Base-by-base conservation (phyloP, 2,329 filamentous ascomycete genomes). In the Calonectria multiphialidica region DNA sequence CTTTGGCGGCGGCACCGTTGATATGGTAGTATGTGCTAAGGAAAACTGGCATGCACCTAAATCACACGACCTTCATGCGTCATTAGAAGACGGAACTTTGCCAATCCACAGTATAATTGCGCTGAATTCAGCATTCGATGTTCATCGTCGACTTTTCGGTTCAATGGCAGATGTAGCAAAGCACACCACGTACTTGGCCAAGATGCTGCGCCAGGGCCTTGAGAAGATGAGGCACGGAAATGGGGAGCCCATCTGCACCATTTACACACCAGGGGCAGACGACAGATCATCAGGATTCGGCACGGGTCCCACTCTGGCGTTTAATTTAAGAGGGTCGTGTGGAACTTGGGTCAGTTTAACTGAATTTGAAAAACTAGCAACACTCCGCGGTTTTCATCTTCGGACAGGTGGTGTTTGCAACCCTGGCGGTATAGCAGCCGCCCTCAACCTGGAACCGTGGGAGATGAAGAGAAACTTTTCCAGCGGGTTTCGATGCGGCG, bases 281-380 rank as follows among this genome's bases (percentile, higher is more conserved):
- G 53, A 57, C 33, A 35, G 7, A 40, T 57, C 53, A 5, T 21
- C 53, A 16, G 21, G 25, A 6, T 16, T 37, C 2, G 8, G 16
- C 2, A 57, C 40, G 21, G 53, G 53, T 13, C 10, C 53, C 2
- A 23, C 21, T 1, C n/a, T 57, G 5, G n/a, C 53, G 15, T 57
- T 57, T 15, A 57, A 57, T 15, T 25, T 57, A 6, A 23, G 33
- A 25, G 53, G 53, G 10, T n/a, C 53, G 2, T 25, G 53, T 40
- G 53, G 53, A 25, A 37, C 53, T 15, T 57, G 53, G 53, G 53
- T 57, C 33, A 57, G 53, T n/a, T 57, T 57, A 15, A 57, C 53
- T 4, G 53, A 57, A 33, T 57, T 57, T 13, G 53, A 37, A 25
- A 57, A 57, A 4, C 21, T 57, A 16, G 53, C 53, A 18, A 57